These are phyloP conservation scores for Arthrinium phaeospermum DNA, from an alignment of 2,329 filamentous ascomycete species.

Conservation along the genomic window DNA sequence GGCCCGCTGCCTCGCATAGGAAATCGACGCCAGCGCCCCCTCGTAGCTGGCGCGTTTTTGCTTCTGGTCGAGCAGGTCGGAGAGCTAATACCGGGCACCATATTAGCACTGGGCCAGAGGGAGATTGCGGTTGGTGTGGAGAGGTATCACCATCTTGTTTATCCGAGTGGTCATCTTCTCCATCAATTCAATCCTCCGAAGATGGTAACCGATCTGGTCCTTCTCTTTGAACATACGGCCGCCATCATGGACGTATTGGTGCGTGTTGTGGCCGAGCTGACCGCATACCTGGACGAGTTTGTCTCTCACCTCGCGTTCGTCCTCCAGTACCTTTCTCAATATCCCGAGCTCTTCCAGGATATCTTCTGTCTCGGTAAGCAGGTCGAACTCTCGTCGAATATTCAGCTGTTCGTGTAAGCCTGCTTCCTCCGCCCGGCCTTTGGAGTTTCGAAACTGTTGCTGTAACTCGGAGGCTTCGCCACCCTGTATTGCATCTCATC, in stretches of 20 bases:
- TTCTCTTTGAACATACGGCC: background rate
- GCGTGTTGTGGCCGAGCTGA: background rate
- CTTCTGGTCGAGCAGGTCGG: background rate
- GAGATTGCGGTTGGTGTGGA: too few relatives aligned
- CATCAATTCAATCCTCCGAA: background rate
- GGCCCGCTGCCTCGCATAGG: background rate
- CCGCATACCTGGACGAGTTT: background rate
- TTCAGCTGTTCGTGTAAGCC: background rate
- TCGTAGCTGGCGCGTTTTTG: slow-evolving; percentile 5
- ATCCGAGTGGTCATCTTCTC: background rate
- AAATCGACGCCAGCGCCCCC: background rate
- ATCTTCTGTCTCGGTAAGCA: background rate
- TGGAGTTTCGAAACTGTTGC: background rate
- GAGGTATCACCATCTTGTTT: background rate
- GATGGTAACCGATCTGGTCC: background rate
- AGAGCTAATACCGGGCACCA: background rate
- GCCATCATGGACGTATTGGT: background rate
- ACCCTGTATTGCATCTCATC: background rate
- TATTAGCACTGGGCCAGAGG: too few relatives aligned
- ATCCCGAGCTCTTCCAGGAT: background rate
- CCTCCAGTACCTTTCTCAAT: background rate
- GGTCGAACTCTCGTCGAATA: background rate
- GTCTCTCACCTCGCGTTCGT: background rate
- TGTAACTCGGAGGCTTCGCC: background rate
- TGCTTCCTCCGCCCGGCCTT: background rate